Conservation (phyloP, 2,329 filamentous ascomycete genomes). For the Dothideomycetes sp. region DNA sequence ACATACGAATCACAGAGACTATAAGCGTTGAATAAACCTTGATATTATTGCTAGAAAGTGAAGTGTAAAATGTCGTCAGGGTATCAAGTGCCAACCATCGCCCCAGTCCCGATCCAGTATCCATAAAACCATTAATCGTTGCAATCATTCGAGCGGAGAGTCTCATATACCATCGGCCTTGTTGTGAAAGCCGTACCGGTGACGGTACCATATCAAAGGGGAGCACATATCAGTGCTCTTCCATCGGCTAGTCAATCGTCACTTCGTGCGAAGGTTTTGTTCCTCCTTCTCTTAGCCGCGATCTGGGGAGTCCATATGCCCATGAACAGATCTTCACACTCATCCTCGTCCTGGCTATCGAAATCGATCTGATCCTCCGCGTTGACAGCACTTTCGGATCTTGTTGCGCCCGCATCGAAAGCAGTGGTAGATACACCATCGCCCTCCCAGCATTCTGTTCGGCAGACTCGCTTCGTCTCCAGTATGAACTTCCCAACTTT, state of each 20-base stretch:
- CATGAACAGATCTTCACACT: constrained; percentile 54
- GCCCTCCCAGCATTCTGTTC: constrained; percentile 42
- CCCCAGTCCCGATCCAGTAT: too few species aligned
- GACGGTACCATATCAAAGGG: background rate
- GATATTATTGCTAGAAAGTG: too few species aligned
- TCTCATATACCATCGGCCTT: too few species aligned
- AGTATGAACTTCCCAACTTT: constrained; percentile 59
- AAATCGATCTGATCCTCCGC: constrained; percentile 39
- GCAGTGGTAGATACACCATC: constrained; percentile 15
- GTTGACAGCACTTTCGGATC: background rate
- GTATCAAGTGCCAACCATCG: too few species aligned
- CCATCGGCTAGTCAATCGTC: constrained; percentile 3
- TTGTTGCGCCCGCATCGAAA: constrained; percentile 10
- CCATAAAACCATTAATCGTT: too few species aligned
- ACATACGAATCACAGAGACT: too few species aligned
- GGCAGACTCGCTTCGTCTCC: constrained; percentile 46
- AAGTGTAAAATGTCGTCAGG: too few species aligned
- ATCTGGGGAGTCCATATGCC: constrained; percentile 49
- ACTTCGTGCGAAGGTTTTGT: constrained; percentile 13
- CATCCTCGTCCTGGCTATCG: constrained; percentile 55
- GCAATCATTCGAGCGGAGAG: too few species aligned
- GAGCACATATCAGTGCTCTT: background rate
- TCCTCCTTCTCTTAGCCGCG: constrained; percentile 36
- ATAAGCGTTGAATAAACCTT: too few species aligned
- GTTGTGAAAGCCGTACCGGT: too few species aligned